phyloP scores from a whole-genome alignment of 495 filamentous ascomycete genomes.

The Darksidea phi region DNA sequence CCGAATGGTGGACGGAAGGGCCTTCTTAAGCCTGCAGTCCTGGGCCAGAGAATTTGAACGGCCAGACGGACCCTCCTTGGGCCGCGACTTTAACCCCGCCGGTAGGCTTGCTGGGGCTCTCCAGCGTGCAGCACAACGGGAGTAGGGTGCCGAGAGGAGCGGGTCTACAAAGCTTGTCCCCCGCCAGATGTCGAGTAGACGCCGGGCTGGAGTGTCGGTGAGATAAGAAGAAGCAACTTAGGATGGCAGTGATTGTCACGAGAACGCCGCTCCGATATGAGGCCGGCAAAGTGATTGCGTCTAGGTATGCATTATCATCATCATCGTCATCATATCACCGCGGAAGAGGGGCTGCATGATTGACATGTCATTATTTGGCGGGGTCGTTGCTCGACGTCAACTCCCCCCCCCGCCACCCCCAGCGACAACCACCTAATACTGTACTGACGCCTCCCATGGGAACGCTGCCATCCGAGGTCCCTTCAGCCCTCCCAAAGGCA shows the following conservation, averaged over 20 bases:
- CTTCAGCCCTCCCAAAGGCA: background rate
- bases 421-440: background rate
- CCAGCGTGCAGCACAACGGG: background rate
- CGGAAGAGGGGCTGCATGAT: background rate
- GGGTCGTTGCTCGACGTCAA: background rate
- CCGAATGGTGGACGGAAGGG: constrained; percentile 1
- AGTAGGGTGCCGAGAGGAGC: constrained; percentile 4
- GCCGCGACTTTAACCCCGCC: constrained; percentile 3
- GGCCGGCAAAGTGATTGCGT: background rate
- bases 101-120: constrained; percentile 11
- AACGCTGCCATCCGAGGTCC: background rate
- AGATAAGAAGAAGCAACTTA: constrained; percentile 13
- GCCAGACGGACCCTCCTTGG: background rate
- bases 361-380: background rate
- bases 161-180: background rate
- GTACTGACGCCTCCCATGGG: background rate
- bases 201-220: constrained; percentile 7
- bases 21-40: background rate
- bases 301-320: constrained; percentile 6
- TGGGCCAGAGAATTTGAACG: background rate
- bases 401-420: too few species aligned
- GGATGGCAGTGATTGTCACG: constrained; percentile 13
- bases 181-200: background rate
- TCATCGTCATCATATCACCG: background rate
- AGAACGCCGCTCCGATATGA: constrained; percentile 8